Percentiles rank a stretch among this genome's conserved stretches.
Evolutionary conservation across 2,329 filamentous ascomycete species (phyloP).

Genomic region (Aspergillus tamarii): DNA sequence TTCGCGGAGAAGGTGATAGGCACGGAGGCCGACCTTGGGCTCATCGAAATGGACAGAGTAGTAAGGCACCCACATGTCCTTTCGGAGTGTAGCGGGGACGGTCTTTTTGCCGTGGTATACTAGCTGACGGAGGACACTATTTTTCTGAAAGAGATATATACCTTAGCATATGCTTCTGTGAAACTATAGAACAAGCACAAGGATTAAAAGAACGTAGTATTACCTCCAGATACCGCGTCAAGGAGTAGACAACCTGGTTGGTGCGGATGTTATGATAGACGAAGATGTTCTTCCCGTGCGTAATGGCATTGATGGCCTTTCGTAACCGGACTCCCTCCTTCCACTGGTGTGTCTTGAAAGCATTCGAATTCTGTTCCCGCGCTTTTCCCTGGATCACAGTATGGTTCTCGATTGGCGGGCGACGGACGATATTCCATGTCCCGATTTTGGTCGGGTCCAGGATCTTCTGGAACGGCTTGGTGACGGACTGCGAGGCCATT

Average conservation of each 20-base stretch:
- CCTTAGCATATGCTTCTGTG: neutral
- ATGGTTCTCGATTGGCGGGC: conserved; percentile 38
- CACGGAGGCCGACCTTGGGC: conserved; percentile 54
- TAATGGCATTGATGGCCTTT: conserved; percentile 51
- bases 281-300: conserved; percentile 64
- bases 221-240: conserved; percentile 60
- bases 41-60: conserved; percentile 61
- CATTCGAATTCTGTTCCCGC: conserved; percentile 44
- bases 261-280: conserved; percentile 64
- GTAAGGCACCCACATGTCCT: conserved; percentile 66
- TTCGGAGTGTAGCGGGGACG: conserved; percentile 59
- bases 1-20: conserved; percentile 63
- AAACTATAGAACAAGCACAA: neutral
- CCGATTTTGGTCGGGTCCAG: conserved; percentile 45
- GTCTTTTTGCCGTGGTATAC: conserved; percentile 68
- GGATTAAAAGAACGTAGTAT: conserved; percentile 16
- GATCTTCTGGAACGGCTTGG: conserved; percentile 38
- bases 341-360: conserved; percentile 42
- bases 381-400: conserved; percentile 47
- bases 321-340: conserved; percentile 45
- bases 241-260: conserved; percentile 67
- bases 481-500: conserved; percentile 37
- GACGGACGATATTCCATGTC: conserved; percentile 40
- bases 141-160: conserved; percentile 44
- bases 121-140: conserved; percentile 59